Evolutionary conservation across 495 filamentous ascomycete genomes (phyloP).

Genomic region (Neurospora sp.): DNA sequence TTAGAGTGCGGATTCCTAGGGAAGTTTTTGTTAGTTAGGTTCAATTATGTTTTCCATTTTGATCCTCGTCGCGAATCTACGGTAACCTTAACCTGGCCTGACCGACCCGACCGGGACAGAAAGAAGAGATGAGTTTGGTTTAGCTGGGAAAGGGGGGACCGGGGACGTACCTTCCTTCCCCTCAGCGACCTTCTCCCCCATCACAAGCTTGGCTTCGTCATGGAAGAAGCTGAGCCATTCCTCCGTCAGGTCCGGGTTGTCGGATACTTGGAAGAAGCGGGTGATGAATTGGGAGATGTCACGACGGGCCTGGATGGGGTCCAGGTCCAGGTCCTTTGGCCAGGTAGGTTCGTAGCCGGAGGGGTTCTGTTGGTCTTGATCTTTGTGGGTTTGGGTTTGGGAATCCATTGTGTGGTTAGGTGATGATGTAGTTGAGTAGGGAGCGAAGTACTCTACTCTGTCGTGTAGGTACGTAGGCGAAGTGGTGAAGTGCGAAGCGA

Average conservation of each 20-base stretch:
- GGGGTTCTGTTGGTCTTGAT: not conserved
- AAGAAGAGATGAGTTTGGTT: no score
- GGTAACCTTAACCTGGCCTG: no score
- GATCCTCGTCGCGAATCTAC: no score
- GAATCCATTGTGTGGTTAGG: not conserved
- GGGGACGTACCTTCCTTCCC: constrained; percentile 19
- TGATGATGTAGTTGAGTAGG: not conserved
- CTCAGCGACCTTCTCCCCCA: constrained; percentile 20
- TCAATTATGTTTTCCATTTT: no score
- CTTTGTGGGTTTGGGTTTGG: not conserved
- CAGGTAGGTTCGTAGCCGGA: constrained; percentile 17
- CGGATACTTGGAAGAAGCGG: constrained; percentile 29
- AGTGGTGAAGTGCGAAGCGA: not conserved
- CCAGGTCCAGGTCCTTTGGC: constrained; percentile 15
- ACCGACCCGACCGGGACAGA: no score
- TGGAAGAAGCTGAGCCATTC: constrained; percentile 30
- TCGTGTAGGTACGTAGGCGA: not conserved
- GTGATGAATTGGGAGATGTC: constrained; percentile 23
- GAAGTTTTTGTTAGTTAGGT: no score
- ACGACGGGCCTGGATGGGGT: constrained; percentile 1
- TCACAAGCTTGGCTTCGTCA: constrained; percentile 21
- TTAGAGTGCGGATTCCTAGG: constrained; percentile 14
- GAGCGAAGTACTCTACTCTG: not conserved
- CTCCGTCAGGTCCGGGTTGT: constrained; percentile 22
- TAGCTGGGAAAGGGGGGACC: no score